These are phyloP conservation scores for Candida pseudofarinosa DNA, from an alignment of 805 yeast species.

Conservation along the genomic window DNA sequence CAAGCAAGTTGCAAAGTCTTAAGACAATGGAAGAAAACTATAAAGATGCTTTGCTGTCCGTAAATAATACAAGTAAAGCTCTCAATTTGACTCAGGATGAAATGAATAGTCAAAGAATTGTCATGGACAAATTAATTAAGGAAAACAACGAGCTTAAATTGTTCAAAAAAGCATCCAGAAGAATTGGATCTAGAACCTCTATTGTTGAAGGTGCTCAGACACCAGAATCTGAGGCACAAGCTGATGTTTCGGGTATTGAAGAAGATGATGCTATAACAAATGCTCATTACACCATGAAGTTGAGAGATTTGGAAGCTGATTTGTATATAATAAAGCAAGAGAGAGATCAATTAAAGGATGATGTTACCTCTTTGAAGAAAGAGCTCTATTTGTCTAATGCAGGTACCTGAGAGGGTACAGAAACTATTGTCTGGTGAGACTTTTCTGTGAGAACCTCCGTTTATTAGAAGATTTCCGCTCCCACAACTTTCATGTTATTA, in stretches of 20 bases:
- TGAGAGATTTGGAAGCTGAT: conserved; percentile 82
- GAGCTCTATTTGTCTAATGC: conserved; percentile 35
- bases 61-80: conserved; percentile 72
- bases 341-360: conserved; percentile 71
- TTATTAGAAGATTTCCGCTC: too few species aligned
- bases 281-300: conserved; percentile 68
- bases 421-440: too few species aligned
- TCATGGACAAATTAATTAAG: conserved; percentile 50
- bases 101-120: conserved; percentile 53
- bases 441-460: too few species aligned
- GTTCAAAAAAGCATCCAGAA: conserved; percentile 41
- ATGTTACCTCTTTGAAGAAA: conserved; percentile 55
- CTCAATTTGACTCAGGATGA: conserved; percentile 71
- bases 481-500: too few species aligned
- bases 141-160: conserved; percentile 70
- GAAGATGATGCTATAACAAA: conserved; percentile 29
- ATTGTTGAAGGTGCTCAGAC: conserved; percentile 8
- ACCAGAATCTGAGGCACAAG: conserved; percentile 1
- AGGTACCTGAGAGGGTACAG: too few species aligned
- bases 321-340: conserved; percentile 77
- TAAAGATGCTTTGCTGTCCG: conserved; percentile 65
- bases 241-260: conserved; percentile 13
- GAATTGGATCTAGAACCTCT: conserved; percentile 29
- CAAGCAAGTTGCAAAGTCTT: conserved; percentile 24
- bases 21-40: conserved; percentile 58